Percentiles rank a stretch among this genome's conserved stretches.
These are phyloP conservation scores for Peronospora farinosa DNA, from an alignment of 352 stramenopile species.

Conservation along the genomic window DNA sequence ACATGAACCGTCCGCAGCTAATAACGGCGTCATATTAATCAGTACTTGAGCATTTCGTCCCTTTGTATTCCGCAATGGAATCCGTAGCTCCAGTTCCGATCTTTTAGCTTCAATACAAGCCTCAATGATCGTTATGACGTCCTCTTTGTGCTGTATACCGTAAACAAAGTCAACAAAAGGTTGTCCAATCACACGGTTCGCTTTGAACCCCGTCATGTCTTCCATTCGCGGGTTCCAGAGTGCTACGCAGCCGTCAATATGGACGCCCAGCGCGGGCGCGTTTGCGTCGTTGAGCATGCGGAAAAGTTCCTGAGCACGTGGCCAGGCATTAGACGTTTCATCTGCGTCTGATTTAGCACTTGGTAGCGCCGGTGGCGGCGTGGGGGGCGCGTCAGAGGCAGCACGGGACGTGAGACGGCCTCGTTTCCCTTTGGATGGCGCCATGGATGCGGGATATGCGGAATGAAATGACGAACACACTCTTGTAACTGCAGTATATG, in stretches of 20 bases:
- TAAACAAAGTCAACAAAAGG: slow-evolving; percentile 57
- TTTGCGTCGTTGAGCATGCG: slow-evolving; percentile 60
- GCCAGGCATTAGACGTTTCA: neutral
- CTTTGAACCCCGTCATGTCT: slow-evolving; percentile 50
- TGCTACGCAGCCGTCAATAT: slow-evolving; percentile 41
- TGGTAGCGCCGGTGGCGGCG: neutral
- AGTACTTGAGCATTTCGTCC: slow-evolving; percentile 43
- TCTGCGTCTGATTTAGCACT: neutral
- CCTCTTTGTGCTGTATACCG: slow-evolving; percentile 23
- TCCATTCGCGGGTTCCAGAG: slow-evolving; percentile 61
- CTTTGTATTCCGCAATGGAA: slow-evolving; percentile 40
- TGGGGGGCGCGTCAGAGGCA: neutral
- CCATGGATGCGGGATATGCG: slow-evolving; percentile 18
- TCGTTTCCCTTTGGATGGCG: slow-evolving; percentile 20
- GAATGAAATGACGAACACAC: slow-evolving; percentile 1
- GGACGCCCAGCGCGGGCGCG: slow-evolving; percentile 55
- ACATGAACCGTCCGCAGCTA: slow-evolving; percentile 34
- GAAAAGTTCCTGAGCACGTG: slow-evolving; percentile 18
- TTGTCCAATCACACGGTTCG: slow-evolving; percentile 33
- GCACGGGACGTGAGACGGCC: slow-evolving; percentile 6
- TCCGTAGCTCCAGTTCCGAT: slow-evolving; percentile 45
- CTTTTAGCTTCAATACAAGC: slow-evolving; percentile 22
- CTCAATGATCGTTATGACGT: slow-evolving; percentile 29
- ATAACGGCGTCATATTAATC: slow-evolving; percentile 48
- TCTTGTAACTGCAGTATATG: no score